These are phyloP conservation scores for Camellia japonica DNA, from an alignment of 148 eudicot species.

Conservation along the genomic window DNA sequence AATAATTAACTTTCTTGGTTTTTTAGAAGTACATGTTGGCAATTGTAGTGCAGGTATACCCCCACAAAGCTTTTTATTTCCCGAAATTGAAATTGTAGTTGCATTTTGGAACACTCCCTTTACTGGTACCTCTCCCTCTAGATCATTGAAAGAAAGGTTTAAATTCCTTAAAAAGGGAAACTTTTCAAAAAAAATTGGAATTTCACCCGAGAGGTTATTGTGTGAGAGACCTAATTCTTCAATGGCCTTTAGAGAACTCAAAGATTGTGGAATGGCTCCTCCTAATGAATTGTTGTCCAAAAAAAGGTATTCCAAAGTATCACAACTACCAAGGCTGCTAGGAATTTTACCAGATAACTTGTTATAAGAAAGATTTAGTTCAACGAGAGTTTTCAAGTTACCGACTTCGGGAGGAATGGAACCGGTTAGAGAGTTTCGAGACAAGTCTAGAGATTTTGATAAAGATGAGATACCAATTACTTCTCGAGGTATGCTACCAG, in stretches of 20 bases:
- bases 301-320: slow-evolving; percentile 6
- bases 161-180: slow-evolving; percentile 13
- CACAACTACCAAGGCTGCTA: slow-evolving; percentile 21
- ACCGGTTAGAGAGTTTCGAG: slow-evolving; percentile 26
- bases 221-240: slow-evolving; percentile 34
- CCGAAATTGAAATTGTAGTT: slow-evolving; percentile 23
- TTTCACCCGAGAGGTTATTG: slow-evolving; percentile 38
- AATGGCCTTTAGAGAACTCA: slow-evolving; percentile 25
- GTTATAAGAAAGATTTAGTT: slow-evolving; percentile 26
- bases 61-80: slow-evolving; percentile 40
- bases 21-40: slow-evolving; percentile 21
- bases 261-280: slow-evolving; percentile 30
- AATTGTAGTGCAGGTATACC: slow-evolving; percentile 32
- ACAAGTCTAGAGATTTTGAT: slow-evolving; percentile 10
- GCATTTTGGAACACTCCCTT: slow-evolving; percentile 34
- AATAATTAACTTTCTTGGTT: neutral
- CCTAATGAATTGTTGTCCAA: slow-evolving; percentile 25
- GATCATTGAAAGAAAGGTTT: slow-evolving; percentile 34
- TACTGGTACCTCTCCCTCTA: slow-evolving; percentile 40
- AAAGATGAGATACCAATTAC: slow-evolving; percentile 23
- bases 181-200: slow-evolving; percentile 26
- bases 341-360: slow-evolving; percentile 40
- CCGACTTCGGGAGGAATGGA: slow-evolving; percentile 27
- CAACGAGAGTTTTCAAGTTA: slow-evolving; percentile 17
- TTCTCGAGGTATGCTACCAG: slow-evolving; percentile 27